Conservation (phyloP, 768 basidiomycete species). For the Leucogyrophana mollusca region DNA sequence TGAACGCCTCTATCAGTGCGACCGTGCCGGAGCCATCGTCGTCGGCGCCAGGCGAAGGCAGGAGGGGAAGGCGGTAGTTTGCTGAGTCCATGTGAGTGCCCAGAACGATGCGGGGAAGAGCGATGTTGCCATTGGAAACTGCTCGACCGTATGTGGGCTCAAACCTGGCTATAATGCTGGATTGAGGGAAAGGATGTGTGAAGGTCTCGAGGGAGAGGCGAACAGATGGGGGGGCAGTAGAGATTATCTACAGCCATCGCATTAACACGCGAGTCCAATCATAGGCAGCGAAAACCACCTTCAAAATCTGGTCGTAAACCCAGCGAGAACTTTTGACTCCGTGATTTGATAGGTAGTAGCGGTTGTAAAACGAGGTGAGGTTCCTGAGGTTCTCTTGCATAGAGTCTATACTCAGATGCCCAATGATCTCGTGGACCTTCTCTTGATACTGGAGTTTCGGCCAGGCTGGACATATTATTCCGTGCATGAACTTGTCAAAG, state of each 20-base stretch:
- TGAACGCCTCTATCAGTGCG: constrained; percentile 76
- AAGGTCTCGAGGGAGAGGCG: constrained; percentile 21
- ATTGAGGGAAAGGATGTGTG: constrained; percentile 17
- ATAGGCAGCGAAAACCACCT: background rate
- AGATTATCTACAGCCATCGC: constrained; percentile 7
- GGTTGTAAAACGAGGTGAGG: constrained; percentile 41
- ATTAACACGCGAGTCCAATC: background rate
- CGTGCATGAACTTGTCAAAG: too few relatives aligned
- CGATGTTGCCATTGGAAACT: constrained; percentile 5
- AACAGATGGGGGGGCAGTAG: constrained; percentile 10
- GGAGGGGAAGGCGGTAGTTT: constrained; percentile 37
- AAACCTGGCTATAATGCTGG: constrained; percentile 23
- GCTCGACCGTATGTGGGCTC: constrained; percentile 11
- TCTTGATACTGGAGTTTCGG: too few relatives aligned
- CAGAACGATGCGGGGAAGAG: constrained; percentile 32
- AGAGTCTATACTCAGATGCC: constrained; percentile 44
- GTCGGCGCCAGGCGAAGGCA: constrained; percentile 48
- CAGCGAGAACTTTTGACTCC: constrained; percentile 38
- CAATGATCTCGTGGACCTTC: background rate
- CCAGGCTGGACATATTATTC: too few relatives aligned
- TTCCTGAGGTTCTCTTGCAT: constrained; percentile 30
- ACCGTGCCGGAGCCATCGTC: constrained; percentile 66
- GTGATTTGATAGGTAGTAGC: constrained; percentile 38
- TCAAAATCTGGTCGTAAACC: constrained; percentile 28
- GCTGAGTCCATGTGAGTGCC: constrained; percentile 45